These are phyloP conservation scores for Kodamaea restingae DNA, from an alignment of 805 yeast species.

Conservation along the genomic window DNA sequence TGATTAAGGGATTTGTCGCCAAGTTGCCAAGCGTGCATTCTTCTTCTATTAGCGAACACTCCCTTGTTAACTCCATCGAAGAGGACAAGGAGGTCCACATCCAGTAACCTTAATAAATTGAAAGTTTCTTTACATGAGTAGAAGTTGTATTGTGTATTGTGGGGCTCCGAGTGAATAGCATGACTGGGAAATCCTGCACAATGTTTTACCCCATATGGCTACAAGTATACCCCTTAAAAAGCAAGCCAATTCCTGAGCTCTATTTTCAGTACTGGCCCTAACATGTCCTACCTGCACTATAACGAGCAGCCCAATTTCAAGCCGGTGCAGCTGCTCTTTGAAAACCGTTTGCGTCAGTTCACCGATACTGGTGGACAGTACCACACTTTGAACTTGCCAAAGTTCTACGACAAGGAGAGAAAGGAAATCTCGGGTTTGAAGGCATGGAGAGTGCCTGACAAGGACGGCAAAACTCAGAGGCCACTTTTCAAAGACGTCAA, in stretches of 20 bases:
- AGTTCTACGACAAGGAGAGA: slow-evolving; percentile 65
- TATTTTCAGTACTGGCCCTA: background rate
- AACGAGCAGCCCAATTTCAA: slow-evolving; percentile 60
- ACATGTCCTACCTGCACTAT: slow-evolving; percentile 9
- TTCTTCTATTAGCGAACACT: slow-evolving; percentile 42
- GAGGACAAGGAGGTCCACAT: slow-evolving; percentile 64
- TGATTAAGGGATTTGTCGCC: slow-evolving; percentile 65
- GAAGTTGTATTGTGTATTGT: no score
- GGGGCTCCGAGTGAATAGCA: no score
- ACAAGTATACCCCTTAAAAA: slow-evolving; percentile 5
- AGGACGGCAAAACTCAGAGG: slow-evolving; percentile 44
- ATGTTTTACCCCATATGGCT: slow-evolving; percentile 6
- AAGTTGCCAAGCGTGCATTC: slow-evolving; percentile 55
- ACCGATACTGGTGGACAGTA: slow-evolving; percentile 72
- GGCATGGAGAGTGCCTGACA: slow-evolving; percentile 67
- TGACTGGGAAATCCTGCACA: slow-evolving; percentile 3
- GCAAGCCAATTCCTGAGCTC: slow-evolving; percentile 1
- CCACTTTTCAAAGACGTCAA: slow-evolving; percentile 61
- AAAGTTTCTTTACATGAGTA: no score
- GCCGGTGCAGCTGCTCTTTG: slow-evolving; percentile 71
- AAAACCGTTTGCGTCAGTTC: slow-evolving; percentile 71
- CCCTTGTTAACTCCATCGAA: slow-evolving; percentile 56
- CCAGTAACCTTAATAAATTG: no score
- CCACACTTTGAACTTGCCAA: slow-evolving; percentile 67
- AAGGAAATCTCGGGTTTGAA: slow-evolving; percentile 47